Evolutionary conservation across 2,329 filamentous ascomycete species (phyloP).

Genomic region (Trichoderma simmonsii): DNA sequence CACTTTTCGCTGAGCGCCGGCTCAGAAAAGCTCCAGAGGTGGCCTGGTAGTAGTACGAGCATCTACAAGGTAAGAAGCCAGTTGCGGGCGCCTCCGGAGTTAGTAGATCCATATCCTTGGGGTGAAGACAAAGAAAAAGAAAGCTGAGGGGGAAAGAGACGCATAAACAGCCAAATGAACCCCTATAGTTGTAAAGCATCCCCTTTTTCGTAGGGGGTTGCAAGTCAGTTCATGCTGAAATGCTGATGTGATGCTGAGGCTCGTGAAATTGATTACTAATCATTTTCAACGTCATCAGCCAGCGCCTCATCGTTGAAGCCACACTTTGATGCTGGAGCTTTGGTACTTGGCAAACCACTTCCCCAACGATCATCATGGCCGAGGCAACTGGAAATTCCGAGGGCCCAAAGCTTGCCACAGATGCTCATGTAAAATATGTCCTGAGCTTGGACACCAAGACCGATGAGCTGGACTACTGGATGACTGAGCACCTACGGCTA

Average conservation of each 20-base stretch:
- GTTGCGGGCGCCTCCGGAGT: not conserved
- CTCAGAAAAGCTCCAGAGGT: too few relatives aligned
- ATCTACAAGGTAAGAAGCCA: not conserved
- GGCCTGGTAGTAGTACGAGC: not conserved
- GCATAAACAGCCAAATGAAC: not conserved
- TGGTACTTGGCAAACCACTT: not conserved
- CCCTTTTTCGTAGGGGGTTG: not conserved
- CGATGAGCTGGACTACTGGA: conserved; percentile 96
- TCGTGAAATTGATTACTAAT: not conserved
- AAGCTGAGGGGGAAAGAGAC: not conserved
- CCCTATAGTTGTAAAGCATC: not conserved
- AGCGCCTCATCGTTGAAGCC: not conserved
- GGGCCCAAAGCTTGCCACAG: conserved; percentile 47
- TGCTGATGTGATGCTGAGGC: not conserved
- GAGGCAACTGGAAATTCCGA: conserved; percentile 30
- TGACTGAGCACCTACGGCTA: conserved; percentile 92
- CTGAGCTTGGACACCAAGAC: conserved; percentile 86
- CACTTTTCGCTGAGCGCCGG: not conserved
- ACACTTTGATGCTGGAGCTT: not conserved
- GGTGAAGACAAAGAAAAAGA: not conserved
- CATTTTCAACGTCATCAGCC: not conserved
- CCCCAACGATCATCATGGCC: conserved; percentile 29
- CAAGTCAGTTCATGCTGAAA: not conserved
- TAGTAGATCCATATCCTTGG: not conserved
- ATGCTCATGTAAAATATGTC: conserved; percentile 83